Conservation (phyloP, 2,329 filamentous ascomycete genomes). For the Pezicula radicicola region DNA sequence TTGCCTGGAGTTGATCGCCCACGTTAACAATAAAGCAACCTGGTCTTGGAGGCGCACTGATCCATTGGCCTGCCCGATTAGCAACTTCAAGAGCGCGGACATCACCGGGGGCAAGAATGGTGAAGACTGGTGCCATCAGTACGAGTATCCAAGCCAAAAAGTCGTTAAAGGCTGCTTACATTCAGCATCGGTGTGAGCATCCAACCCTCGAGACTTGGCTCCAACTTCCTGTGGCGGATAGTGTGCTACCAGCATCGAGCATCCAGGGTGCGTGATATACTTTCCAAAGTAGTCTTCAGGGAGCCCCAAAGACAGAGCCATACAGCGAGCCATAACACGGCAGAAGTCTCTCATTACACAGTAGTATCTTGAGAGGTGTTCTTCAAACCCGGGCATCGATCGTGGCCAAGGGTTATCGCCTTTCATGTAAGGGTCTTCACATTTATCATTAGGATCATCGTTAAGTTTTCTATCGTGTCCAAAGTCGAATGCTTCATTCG, state of each 20-base stretch:
- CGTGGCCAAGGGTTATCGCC: conserved; percentile 18
- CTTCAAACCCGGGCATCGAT: conserved; percentile 14
- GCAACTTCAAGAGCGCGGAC: conserved; percentile 19
- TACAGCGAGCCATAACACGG: conserved; percentile 13
- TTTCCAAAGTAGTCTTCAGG: conserved; percentile 12
- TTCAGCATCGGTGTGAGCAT: conserved; percentile 20
- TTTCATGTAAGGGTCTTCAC: conserved; percentile 9
- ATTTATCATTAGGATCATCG: conserved; percentile 10
- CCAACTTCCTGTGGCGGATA: conserved; percentile 18
- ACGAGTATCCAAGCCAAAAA: background rate
- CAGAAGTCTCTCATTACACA: conserved; percentile 10
- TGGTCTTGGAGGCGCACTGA: conserved; percentile 5
- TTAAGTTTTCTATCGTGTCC: conserved; percentile 14
- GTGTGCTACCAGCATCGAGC: conserved; percentile 15
- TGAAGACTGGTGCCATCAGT: conserved; percentile 9
- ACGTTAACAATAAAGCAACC: conserved; percentile 41
- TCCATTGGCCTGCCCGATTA: conserved; percentile 10
- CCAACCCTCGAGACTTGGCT: conserved; percentile 10
- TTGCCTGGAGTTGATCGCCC: conserved; percentile 40
- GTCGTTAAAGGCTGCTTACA: conserved; percentile 8
- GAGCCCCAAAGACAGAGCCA: conserved; percentile 17
- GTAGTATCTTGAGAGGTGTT: conserved; percentile 14
- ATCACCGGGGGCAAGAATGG: conserved; percentile 16
- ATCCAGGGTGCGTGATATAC: conserved; percentile 11
- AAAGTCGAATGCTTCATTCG: conserved; percentile 21